Conservation (phyloP, 805 yeast genomes). For the Lipomyces sp. region DNA sequence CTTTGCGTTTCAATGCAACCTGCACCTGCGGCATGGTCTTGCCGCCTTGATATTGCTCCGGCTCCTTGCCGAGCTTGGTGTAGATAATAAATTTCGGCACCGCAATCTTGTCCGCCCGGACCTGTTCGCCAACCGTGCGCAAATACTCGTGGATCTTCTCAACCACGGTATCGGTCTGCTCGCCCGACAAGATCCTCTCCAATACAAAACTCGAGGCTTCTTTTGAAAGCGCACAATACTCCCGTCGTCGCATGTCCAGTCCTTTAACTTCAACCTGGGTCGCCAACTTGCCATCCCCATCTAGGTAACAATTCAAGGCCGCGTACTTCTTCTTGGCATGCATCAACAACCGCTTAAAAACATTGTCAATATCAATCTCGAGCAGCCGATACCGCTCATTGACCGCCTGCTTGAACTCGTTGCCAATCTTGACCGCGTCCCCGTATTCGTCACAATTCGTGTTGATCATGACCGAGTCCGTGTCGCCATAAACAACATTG, state of each 20-base stretch:
- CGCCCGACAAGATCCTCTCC: constrained; percentile 69
- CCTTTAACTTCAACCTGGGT: constrained; percentile 87
- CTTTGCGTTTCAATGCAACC: constrained; percentile 80
- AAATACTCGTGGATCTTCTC: constrained; percentile 73
- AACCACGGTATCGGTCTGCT: constrained; percentile 73
- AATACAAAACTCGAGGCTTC: constrained; percentile 80
- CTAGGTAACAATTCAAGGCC: constrained; percentile 69
- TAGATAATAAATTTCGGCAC: constrained; percentile 75
- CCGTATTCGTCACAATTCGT: constrained; percentile 71
- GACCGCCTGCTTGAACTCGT: constrained; percentile 79
- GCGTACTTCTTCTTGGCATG: constrained; percentile 99
- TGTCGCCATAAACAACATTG: constrained; percentile 94
- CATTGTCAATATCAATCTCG: constrained; percentile 95
- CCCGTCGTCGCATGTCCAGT: constrained; percentile 95
- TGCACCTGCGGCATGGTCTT: constrained; percentile 82
- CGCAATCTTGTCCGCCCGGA: constrained; percentile 66
- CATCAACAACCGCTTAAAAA: constrained; percentile 78
- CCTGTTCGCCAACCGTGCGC: constrained; percentile 60
- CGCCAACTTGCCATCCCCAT: constrained; percentile 60
- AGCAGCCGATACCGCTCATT: constrained; percentile 84
- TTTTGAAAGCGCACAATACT: constrained; percentile 89
- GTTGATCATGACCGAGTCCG: constrained; percentile 98
- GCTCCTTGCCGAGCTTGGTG: constrained; percentile 89
- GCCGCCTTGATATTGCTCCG: constrained; percentile 78
- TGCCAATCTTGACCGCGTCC: constrained; percentile 83